Evolutionary conservation across 129 eudicot genomes (phyloP).

Genomic region (Flaveria trinervia): DNA sequence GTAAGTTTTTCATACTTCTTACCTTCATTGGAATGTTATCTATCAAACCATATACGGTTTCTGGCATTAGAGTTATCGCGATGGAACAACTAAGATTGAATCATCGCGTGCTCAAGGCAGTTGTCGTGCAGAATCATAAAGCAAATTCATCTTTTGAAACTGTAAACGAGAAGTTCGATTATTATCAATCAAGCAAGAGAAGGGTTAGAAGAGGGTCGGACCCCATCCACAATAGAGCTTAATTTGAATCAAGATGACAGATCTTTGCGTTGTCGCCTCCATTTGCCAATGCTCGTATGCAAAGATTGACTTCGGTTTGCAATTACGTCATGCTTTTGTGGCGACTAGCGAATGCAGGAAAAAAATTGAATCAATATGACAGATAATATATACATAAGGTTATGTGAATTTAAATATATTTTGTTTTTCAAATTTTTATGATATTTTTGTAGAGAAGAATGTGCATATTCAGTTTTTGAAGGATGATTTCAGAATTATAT

Average conservation of each 20-base stretch:
- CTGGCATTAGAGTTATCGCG: conserved; percentile 42
- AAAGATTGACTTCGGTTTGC: too few species aligned
- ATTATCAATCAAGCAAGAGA: conserved; percentile 63
- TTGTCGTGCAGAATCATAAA: conserved; percentile 32
- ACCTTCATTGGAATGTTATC: conserved; percentile 54
- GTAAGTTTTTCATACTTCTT: conserved; percentile 48
- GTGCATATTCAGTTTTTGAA: conserved; percentile 44
- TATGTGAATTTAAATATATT: conserved; percentile 25
- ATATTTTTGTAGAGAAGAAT: conserved; percentile 32
- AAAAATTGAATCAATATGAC: neutral
- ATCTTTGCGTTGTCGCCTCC: neutral
- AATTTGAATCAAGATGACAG: conserved; percentile 19
- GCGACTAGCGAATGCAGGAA: neutral
- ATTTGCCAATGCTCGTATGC: too few species aligned
- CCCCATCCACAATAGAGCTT: conserved; percentile 86
- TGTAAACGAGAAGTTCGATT: conserved; percentile 42
- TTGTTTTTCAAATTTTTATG: conserved; percentile 19
- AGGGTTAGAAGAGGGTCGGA: conserved; percentile 74
- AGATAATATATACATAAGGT: conserved; percentile 17
- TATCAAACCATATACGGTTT: conserved; percentile 41
- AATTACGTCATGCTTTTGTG: too few species aligned
- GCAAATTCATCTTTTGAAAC: conserved; percentile 29
- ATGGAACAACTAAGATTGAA: conserved; percentile 34
- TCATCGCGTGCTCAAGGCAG: conserved; percentile 46
- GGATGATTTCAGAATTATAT: conserved; percentile 25